A percentile compares a stretch with the other conserved stretches of the same genome.
These are phyloP conservation scores for Aspergillus heteromorphus DNA, from an alignment of 495 filamentous ascomycete genomes.

Conservation along the genomic window DNA sequence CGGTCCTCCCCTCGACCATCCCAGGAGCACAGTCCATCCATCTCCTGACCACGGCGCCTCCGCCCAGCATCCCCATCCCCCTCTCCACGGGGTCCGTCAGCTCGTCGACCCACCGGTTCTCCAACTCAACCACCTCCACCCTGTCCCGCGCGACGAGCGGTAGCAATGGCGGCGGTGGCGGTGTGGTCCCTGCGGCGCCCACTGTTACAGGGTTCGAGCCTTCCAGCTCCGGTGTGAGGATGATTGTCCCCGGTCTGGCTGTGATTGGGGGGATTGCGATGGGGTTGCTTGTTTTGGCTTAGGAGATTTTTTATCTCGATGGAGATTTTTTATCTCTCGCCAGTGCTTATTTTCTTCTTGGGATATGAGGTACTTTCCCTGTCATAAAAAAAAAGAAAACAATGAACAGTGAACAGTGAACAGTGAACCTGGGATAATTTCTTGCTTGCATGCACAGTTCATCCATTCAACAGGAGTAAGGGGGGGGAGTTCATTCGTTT, in stretches of 20 bases:
- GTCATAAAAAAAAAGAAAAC: too few species aligned
- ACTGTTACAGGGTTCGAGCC: conserved; percentile 20
- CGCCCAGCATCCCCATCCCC: neutral
- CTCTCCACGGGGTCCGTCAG: conserved; percentile 6
- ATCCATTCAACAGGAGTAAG: too few species aligned
- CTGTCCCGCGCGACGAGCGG: neutral
- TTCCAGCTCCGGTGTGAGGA: conserved; percentile 29
- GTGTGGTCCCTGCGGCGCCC: conserved; percentile 14
- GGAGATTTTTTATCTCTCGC: too few species aligned
- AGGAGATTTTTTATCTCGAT: too few species aligned
- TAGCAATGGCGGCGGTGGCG: neutral
- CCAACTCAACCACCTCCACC: conserved; percentile 1
- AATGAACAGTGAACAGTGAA: too few species aligned
- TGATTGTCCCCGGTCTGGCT: conserved; percentile 25
- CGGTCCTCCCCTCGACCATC: neutral
- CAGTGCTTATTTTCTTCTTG: too few species aligned
- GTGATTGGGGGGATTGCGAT: conserved; percentile 24
- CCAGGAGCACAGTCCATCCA: neutral
- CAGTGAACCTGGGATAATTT: too few species aligned
- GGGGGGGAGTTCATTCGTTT: too few species aligned
- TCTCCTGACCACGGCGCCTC: conserved; percentile 1
- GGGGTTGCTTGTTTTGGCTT: conserved; percentile 10
- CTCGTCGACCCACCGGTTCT: conserved; percentile 2
- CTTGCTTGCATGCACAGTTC: too few species aligned
- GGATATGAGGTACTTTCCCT: too few species aligned